These are phyloP conservation scores for Teunomyces panamensis DNA, from an alignment of 805 yeast genomes.

Conservation along the genomic window DNA sequence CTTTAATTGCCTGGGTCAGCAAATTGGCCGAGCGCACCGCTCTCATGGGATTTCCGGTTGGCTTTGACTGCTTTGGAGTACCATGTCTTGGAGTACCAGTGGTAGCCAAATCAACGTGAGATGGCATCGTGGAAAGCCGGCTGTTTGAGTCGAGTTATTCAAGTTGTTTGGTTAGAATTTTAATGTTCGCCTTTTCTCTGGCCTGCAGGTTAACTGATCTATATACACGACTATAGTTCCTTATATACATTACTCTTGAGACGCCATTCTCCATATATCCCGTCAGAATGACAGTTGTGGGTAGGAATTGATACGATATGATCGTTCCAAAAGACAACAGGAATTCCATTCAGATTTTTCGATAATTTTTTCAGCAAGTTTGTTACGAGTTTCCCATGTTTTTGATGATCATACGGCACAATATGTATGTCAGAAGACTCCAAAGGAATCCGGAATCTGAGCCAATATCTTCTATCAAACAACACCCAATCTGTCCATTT, in stretches of 20 bases:
- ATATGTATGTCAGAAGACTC: neutral
- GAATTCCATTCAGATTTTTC: neutral
- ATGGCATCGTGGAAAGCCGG: constrained; percentile 2
- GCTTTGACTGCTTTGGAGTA: constrained; percentile 2
- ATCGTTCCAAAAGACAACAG: neutral
- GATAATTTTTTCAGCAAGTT: neutral
- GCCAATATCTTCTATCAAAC: constrained; percentile 43
- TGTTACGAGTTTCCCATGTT: neutral
- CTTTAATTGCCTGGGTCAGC: constrained; percentile 51
- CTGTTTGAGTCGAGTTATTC: neutral
- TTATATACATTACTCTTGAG: constrained; percentile 2
- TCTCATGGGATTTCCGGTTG: constrained; percentile 12
- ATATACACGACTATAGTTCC: neutral
- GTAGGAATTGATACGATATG: constrained; percentile 1
- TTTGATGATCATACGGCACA: constrained; percentile 6
- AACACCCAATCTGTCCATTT: constrained; percentile 29
- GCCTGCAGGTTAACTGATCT: neutral
- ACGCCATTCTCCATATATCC: constrained; percentile 1
- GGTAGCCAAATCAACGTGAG: constrained; percentile 7
- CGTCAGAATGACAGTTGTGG: neutral
- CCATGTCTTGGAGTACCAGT: constrained; percentile 10
- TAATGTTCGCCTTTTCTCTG: neutral
- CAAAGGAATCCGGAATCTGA: constrained; percentile 13
- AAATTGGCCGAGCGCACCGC: constrained; percentile 16
- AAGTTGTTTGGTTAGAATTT: neutral